Evolutionary conservation across 345 rosid species (phyloP).

Genomic region (Salix caprea): DNA sequence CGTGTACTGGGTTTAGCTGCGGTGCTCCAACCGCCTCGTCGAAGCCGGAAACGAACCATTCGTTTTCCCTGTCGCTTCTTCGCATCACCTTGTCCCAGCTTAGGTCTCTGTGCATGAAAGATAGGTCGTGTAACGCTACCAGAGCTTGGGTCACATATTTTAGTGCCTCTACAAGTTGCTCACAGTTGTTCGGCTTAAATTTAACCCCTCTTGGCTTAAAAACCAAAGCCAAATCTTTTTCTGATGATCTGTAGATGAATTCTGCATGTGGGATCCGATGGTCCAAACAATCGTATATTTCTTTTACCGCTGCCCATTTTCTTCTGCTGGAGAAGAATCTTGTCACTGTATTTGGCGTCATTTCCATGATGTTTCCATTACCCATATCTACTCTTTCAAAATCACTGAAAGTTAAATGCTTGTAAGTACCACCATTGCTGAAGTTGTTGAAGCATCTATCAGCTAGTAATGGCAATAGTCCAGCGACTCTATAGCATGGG

Average conservation of each 20-base stretch:
- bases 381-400: conserved; percentile 59
- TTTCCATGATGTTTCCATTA: conserved; percentile 44
- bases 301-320: conserved; percentile 69
- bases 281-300: conserved; percentile 67
- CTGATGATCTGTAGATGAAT: conserved; percentile 41
- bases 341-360: conserved; percentile 67
- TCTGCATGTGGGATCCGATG: conserved; percentile 86
- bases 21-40: conserved; percentile 77
- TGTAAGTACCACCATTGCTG: conserved; percentile 17
- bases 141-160: conserved; percentile 81
- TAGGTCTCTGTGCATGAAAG: conserved; percentile 93
- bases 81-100: conserved; percentile 82
- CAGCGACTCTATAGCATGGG: conserved; percentile 81
- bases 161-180: conserved; percentile 75
- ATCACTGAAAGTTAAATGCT: conserved; percentile 54
- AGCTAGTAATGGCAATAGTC: conserved; percentile 65
- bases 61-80: conserved; percentile 45
- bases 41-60: conserved; percentile 86
- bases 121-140: conserved; percentile 81
- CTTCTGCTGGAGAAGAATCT: conserved; percentile 53
- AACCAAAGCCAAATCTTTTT: conserved; percentile 53
- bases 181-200: conserved; percentile 53
- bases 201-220: conserved; percentile 78
- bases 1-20: conserved; percentile 59
- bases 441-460: conserved; percentile 47